These are phyloP conservation scores for Rhodotorula sp. DNA, from an alignment of 1,284 basidiomycete genomes.

Conservation along the genomic window DNA sequence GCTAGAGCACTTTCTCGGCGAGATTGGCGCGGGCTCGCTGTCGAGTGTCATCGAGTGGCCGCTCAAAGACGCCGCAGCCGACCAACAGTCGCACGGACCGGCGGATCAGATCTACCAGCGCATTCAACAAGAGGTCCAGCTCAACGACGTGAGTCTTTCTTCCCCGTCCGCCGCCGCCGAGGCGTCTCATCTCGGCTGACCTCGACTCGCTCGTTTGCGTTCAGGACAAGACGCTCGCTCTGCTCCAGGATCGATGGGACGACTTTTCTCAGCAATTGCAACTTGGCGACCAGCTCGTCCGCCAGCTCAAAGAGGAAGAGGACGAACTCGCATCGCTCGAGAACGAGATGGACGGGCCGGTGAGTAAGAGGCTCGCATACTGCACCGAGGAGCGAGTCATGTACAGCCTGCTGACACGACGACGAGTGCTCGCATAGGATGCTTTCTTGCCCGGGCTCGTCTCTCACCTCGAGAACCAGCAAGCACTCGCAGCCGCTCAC, in stretches of 20 bases:
- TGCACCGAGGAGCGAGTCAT: not conserved
- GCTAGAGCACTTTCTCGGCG: constrained; percentile 20
- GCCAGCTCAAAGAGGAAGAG: constrained; percentile 21
- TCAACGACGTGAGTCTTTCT: constrained; percentile 16
- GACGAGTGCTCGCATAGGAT: not conserved
- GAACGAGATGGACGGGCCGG: constrained; percentile 15
- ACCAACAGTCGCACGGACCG: not conserved
- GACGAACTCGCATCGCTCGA: constrained; percentile 27
- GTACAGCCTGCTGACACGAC: not conserved
- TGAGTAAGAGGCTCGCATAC: not conserved
- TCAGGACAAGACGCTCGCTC: constrained; percentile 30
- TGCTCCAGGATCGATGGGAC: constrained; percentile 28
- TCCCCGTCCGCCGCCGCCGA: no score
- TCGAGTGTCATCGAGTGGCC: constrained; percentile 11
- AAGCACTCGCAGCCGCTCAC: constrained; percentile 27
- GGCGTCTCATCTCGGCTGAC: no score
- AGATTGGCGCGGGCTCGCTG: constrained; percentile 20
- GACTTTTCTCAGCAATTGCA: constrained; percentile 22
- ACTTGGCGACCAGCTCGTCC: constrained; percentile 17
- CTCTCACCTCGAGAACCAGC: constrained; percentile 24
- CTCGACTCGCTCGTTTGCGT: not conserved
- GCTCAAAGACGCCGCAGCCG: not conserved
- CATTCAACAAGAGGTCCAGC: constrained; percentile 21
- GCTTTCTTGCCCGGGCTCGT: constrained; percentile 32
- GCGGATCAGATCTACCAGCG: constrained; percentile 11